Conservation (phyloP, 2,329 filamentous ascomycete genomes). For the Fusarium sp. region DNA sequence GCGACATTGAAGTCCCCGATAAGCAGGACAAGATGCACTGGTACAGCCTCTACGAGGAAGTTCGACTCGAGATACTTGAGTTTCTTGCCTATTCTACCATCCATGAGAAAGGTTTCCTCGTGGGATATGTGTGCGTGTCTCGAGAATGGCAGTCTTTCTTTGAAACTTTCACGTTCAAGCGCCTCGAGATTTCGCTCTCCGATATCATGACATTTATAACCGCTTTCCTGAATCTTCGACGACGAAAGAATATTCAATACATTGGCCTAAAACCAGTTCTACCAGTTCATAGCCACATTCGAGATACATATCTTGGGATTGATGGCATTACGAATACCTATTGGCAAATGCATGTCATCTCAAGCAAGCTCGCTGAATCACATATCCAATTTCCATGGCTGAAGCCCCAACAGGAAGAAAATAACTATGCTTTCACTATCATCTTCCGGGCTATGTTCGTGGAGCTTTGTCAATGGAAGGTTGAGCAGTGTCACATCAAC, state of each 20-base stretch:
- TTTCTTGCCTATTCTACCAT: neutral
- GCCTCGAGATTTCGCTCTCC: neutral
- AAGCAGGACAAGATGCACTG: accelerated
- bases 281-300: neutral
- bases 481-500: neutral
- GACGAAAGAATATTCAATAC: neutral
- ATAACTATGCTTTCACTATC: neutral
- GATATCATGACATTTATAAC: neutral
- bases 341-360: neutral
- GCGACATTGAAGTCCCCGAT: accelerated
- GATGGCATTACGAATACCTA: neutral
- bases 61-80: neutral
- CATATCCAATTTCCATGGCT: neutral
- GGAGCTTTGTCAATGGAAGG: neutral
- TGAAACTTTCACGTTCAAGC: neutral
- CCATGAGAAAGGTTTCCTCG: neutral
- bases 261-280: neutral
- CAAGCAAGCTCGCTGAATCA: accelerated
- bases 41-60: neutral
- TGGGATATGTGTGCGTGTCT: neutral
- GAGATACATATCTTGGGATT: neutral
- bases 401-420: neutral
- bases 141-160: neutral
- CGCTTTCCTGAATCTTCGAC: neutral
- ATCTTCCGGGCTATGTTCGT: neutral